Base-by-base conservation (phyloP, 345 rosid species). In the Arabis hirsuta region DNA sequence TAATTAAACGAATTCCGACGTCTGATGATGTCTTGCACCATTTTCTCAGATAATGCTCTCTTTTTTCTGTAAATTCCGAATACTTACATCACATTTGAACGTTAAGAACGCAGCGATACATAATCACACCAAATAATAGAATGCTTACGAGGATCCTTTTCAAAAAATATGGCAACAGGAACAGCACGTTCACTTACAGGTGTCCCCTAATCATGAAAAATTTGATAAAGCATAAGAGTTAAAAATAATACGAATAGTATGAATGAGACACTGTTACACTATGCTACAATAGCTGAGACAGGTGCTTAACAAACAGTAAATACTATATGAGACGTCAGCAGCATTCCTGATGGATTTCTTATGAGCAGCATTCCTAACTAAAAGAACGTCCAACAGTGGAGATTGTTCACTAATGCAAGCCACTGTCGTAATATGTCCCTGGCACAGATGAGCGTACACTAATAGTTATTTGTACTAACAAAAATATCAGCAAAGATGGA, bases 111-210 rank as follows among this genome's bases (percentile, higher is more conserved):
- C 38, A 46, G 22, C 68, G 66, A 39, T 45, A 58, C 26, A 26
- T 71, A 60, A 80, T 12, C 42, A 41, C 79, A 54, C 47, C 59
- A 54, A 72, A 61, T 13, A 71, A 41, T 31, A 7, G 6, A 67
- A 70, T 53, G 47, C 47, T 80, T 82, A 93, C 98, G 96, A 24
- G 84, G 43, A 50, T 94, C 86, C 26, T 92, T 86, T 84, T 85
- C 92, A 22, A 22, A 22, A 79, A 94, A 94, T 82, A 94, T 91
- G 69, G 98, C 96, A 77, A 94, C 97, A 68, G 98, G 98, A 80
- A 94, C 85, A 81, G 98, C 98, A 69, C 98, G 97, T 76, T 94
- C 98, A 29, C 98, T 94, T 59, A 94, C 98, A 67, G 98, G 92
- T 48, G 91, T 82, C 62, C 97, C 98, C 98, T 91, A 85, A 73